Conservation (phyloP, 768 basidiomycete species). For the Pholiota microspora region DNA sequence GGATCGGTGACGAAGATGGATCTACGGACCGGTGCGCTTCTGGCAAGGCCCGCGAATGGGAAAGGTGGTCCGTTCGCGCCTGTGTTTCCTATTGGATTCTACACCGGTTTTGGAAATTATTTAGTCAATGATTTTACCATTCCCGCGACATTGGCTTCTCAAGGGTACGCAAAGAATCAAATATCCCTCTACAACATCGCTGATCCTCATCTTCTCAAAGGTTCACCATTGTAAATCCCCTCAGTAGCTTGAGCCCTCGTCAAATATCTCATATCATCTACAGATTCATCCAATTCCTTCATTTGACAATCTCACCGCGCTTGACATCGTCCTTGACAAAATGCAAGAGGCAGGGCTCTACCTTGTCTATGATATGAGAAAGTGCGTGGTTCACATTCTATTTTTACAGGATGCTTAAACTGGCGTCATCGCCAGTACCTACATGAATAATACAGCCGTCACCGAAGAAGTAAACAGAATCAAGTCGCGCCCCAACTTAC, state of each 20-base stretch:
- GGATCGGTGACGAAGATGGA: conserved; percentile 66
- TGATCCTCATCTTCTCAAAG: too few species aligned
- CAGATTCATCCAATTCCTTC: conserved; percentile 72
- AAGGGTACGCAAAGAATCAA: conserved; percentile 49
- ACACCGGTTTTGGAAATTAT: conserved; percentile 57
- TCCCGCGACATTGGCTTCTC: conserved; percentile 51
- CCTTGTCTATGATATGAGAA: conserved; percentile 84
- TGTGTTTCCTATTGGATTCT: conserved; percentile 75
- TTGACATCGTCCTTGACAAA: conserved; percentile 58
- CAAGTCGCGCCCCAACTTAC: conserved; percentile 64
- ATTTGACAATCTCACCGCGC: conserved; percentile 56
- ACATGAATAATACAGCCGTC: conserved; percentile 62
- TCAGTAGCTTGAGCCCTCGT: conserved; percentile 16
- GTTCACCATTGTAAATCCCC: conserved; percentile 38
- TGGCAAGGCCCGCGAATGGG: conserved; percentile 52
- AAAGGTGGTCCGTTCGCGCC: conserved; percentile 46
- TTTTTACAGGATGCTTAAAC: neutral
- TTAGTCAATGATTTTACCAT: conserved; percentile 52
- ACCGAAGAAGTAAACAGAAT: conserved; percentile 66
- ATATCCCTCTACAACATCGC: too few species aligned
- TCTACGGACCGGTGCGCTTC: conserved; percentile 52
- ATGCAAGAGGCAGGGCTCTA: conserved; percentile 72
- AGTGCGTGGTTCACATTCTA: conserved; percentile 27
- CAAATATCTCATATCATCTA: neutral
- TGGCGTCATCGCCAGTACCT: conserved; percentile 39